These are phyloP conservation scores for Pseudoturritis turrita DNA, from an alignment of 345 rosid species.

Conservation along the genomic window DNA sequence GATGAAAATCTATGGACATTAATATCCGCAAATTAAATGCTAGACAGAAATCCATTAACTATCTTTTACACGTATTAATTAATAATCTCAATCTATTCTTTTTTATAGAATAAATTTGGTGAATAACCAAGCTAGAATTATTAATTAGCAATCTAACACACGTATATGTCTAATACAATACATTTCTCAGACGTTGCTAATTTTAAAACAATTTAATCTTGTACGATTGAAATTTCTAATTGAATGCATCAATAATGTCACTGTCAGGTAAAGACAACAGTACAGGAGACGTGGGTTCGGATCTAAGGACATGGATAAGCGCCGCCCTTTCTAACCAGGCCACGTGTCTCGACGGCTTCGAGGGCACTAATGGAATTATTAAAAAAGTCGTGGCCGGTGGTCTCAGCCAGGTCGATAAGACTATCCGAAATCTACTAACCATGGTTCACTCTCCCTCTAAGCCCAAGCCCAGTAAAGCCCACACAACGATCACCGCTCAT, in stretches of 20 bases:
- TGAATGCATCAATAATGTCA: background rate
- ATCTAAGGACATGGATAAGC: slow-evolving; percentile 69
- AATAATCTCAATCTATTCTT: background rate
- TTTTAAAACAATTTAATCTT: background rate
- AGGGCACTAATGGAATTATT: slow-evolving; percentile 51
- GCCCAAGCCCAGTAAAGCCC: slow-evolving; percentile 9
- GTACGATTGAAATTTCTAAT: background rate
- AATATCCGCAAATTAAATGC: background rate
- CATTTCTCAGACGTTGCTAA: too few species aligned
- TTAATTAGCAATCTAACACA: too few species aligned
- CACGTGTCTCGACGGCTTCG: slow-evolving; percentile 82
- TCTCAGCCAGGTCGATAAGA: slow-evolving; percentile 44
- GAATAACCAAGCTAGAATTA: too few species aligned
- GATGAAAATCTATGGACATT: too few species aligned
- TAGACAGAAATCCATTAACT: background rate
- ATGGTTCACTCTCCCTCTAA: slow-evolving; percentile 44
- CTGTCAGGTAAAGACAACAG: slow-evolving; percentile 62
- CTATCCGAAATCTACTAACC: slow-evolving; percentile 45
- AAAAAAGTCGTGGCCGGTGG: slow-evolving; percentile 46
- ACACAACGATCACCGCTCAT: background rate
- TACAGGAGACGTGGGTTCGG: slow-evolving; percentile 61
- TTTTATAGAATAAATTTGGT: too few species aligned
- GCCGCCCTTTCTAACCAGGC: slow-evolving; percentile 75
- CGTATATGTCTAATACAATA: too few species aligned
- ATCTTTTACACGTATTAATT: background rate